Evolutionary conservation across 768 basidiomycete genomes (phyloP).

Genomic region (Tricholomella constricta): DNA sequence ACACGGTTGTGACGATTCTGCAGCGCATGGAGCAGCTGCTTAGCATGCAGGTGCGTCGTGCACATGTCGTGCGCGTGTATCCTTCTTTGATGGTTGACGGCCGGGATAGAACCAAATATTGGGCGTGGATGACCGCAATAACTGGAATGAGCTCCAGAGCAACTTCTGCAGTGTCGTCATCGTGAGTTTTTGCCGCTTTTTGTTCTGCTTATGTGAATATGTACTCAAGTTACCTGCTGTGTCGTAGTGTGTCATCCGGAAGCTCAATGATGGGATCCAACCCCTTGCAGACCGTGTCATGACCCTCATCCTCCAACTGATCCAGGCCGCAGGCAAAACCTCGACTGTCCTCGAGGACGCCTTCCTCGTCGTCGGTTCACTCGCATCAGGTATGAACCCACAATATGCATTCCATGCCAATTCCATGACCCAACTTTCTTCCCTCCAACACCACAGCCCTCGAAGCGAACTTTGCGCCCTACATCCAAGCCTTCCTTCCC

Average conservation of each 20-base stretch:
- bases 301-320: conserved; percentile 85
- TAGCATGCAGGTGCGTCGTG: conserved; percentile 65
- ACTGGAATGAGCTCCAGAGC: conserved; percentile 98
- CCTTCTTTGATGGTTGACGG: not conserved
- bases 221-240: not conserved
- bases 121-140: conserved; percentile 94
- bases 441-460: conserved; percentile 49
- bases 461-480: conserved; percentile 76
- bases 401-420: not conserved
- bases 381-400: conserved; percentile 64
- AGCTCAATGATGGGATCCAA: conserved; percentile 78
- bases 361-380: conserved; percentile 89
- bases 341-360: conserved; percentile 96
- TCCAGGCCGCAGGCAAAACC: conserved; percentile 86
- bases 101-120: conserved; percentile 80
- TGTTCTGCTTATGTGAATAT: not conserved
- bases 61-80: too few relatives aligned
- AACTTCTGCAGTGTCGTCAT: conserved; percentile 91
- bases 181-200: conserved; percentile 45
- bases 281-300: conserved; percentile 94
- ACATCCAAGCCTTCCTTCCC: conserved; percentile 83
- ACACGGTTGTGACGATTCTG: conserved; percentile 80
- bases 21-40: conserved; percentile 89
- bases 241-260: conserved; percentile 77
- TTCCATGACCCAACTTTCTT: not conserved